Conservation (phyloP, 805 yeast species). For the Metschnikowia proteae region DNA sequence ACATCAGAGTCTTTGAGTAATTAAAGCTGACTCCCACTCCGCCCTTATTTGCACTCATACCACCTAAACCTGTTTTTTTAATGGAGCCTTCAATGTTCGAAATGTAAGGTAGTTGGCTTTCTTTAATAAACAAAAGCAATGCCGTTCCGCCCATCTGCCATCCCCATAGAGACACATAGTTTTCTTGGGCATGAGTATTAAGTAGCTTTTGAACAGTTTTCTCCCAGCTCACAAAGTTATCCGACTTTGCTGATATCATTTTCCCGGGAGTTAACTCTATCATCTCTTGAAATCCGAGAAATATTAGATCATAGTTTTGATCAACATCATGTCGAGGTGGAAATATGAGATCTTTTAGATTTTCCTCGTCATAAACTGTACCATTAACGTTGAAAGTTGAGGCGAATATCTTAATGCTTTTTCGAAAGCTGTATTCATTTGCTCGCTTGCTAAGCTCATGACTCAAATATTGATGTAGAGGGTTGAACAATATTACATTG, state of each 20-base stretch:
- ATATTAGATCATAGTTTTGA: constrained; percentile 62
- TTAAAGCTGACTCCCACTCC: constrained; percentile 69
- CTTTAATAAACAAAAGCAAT: constrained; percentile 62
- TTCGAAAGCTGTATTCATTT: constrained; percentile 37
- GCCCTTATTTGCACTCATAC: constrained; percentile 80
- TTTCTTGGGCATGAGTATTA: constrained; percentile 36
- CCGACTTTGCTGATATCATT: constrained; percentile 73
- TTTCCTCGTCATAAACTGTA: constrained; percentile 35
- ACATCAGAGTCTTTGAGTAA: constrained; percentile 63
- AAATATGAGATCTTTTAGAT: constrained; percentile 42
- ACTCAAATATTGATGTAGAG: constrained; percentile 50
- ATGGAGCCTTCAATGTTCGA: constrained; percentile 64
- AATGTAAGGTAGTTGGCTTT: constrained; percentile 48
- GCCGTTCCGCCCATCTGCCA: constrained; percentile 87
- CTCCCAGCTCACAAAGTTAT: constrained; percentile 63
- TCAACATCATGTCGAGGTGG: constrained; percentile 33
- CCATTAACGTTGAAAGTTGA: constrained; percentile 58
- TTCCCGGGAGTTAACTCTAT: constrained; percentile 79
- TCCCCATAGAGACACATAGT: constrained; percentile 60
- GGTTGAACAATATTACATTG: constrained; percentile 44
- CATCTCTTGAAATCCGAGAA: constrained; percentile 86
- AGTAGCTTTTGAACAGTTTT: constrained; percentile 48
- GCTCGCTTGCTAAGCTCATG: constrained; percentile 39
- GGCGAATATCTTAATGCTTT: constrained; percentile 42
- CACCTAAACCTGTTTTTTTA: constrained; percentile 92